phyloP scores from a whole-genome alignment of 2,329 filamentous ascomycete species.

The Diaporthe caulivora region DNA sequence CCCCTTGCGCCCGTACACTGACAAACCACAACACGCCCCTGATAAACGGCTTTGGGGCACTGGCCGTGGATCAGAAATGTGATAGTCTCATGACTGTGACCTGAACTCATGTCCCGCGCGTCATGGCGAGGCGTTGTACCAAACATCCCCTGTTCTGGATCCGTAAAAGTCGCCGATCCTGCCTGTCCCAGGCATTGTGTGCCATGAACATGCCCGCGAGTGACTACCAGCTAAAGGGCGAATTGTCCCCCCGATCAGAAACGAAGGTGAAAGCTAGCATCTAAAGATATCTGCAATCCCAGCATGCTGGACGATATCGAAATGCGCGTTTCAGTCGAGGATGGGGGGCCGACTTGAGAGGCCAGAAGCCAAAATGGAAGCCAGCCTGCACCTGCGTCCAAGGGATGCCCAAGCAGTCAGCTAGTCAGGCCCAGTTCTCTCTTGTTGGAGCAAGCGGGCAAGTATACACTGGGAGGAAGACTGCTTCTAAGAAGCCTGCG shows the following conservation, averaged over 20 bases:
- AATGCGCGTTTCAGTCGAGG: not conserved
- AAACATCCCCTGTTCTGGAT: not conserved
- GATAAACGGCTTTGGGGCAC: not conserved
- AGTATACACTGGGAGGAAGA: not conserved
- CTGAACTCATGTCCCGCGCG: not conserved
- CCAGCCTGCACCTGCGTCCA: not conserved
- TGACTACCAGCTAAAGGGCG: not conserved
- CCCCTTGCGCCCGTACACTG: too few species aligned
- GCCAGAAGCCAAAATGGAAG: not conserved
- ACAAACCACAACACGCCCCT: not conserved
- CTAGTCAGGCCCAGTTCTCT: not conserved
- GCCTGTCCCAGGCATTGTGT: not conserved
- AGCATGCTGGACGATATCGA: not conserved
- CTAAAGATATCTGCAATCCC: not conserved
- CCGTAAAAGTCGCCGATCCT: not conserved
- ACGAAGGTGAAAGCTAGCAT: not conserved
- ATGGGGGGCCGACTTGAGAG: not conserved
- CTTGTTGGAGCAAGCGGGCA: not conserved
- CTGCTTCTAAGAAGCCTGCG: not conserved
- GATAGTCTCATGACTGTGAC: not conserved
- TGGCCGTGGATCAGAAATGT: not conserved
- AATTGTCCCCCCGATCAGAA: not conserved
- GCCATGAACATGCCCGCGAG: not conserved
- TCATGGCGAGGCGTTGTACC: not conserved
- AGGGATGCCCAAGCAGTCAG: not conserved